A percentile compares a stretch with the other conserved stretches of the same genome.
phyloP scores from a whole-genome alignment of 2,329 filamentous ascomycete species.

The Davidsoniella eucalypti region DNA sequence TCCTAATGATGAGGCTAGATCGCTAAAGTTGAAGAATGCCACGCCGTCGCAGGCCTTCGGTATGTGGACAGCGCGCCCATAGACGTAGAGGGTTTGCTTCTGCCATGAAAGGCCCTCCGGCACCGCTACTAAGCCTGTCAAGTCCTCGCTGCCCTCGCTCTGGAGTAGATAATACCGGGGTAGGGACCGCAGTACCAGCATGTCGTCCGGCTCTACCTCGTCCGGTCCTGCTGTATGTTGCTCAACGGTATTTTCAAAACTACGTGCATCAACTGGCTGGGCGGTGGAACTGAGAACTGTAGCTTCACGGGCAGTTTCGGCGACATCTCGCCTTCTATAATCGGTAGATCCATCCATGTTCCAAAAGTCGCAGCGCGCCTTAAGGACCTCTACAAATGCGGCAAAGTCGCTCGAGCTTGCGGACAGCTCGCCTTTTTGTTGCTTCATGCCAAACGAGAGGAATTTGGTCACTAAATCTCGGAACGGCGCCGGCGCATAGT shows the following conservation, averaged over 20 bases:
- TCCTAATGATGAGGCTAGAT: constrained; percentile 52
- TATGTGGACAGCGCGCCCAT: constrained; percentile 46
- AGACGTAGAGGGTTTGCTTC: constrained; percentile 32
- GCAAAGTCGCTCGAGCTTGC: constrained; percentile 56
- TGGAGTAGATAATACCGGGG: constrained; percentile 7
- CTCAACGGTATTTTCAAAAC: neutral
- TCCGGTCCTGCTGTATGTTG: neutral
- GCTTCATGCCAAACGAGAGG: constrained; percentile 18
- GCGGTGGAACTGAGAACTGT: neutral
- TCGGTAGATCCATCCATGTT: constrained; percentile 64
- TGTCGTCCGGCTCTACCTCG: constrained; percentile 2
- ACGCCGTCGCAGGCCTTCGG: constrained; percentile 40
- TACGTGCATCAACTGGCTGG: neutral
- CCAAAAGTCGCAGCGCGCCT: constrained; percentile 67
- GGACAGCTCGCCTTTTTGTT: constrained; percentile 32
- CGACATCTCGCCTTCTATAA: constrained; percentile 7
- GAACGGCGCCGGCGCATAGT: constrained; percentile 42
- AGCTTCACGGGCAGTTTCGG: neutral
- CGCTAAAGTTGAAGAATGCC: constrained; percentile 49
- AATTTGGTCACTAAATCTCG: constrained; percentile 34
- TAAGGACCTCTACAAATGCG: constrained; percentile 57
- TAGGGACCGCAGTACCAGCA: neutral
- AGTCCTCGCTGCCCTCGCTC: neutral
- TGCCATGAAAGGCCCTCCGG: constrained; percentile 21
- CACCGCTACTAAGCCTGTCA: constrained; percentile 10